Evolutionary conservation across 306 rosid species (phyloP), one percentile per base, ranked within the genome.

Genomic region (Nissolia schottii): DNA sequence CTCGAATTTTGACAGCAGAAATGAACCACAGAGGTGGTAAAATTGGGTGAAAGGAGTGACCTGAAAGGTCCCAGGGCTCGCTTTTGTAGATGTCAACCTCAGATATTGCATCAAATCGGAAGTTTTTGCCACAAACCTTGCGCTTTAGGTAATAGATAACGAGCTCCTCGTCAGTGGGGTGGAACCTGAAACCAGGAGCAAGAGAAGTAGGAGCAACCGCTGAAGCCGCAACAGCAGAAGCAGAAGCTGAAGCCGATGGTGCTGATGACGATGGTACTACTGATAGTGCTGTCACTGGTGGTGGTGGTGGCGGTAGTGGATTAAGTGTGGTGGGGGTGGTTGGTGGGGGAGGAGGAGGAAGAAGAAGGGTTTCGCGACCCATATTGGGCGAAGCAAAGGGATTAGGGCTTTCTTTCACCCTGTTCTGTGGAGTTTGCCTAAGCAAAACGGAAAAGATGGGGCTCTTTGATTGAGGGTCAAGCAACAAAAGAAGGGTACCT

Each of bases 1-100:
- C 38, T 3, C 22, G 45, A 53, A 56, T 16, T 43, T 64, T 71
- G 13, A 15, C 0, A 23, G 27, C 0, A 12, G 10, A 19, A 37
- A 29, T 1, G 16, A 13, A 1, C 22, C 4, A 51, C 13, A 43
- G 69, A 25, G 0, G 16, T 60, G 0, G 6, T 37, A 73, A 25
- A 31, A 48, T 70, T 19, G 2, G 25, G 68, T 16, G 5, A 43
- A 46, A 56, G 6, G 45, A 69, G 25, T 64, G 4, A 95, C 99
- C 97, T 59, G 96, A 84, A 15, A 95, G 92, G 87, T 91, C 96
- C 99, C 97, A 91, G 35, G 99, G 99, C 66, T 95, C 99, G 81
- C 97, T 91, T 62, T 81, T 88, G 88, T 95, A 95, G 50, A 95
- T 87, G 38, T 95, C 99, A 25, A 95, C 97, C 74, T 95, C 97